phyloP scores from a whole-genome alignment of 768 basidiomycete species.

The Daedaleopsis nitida region DNA sequence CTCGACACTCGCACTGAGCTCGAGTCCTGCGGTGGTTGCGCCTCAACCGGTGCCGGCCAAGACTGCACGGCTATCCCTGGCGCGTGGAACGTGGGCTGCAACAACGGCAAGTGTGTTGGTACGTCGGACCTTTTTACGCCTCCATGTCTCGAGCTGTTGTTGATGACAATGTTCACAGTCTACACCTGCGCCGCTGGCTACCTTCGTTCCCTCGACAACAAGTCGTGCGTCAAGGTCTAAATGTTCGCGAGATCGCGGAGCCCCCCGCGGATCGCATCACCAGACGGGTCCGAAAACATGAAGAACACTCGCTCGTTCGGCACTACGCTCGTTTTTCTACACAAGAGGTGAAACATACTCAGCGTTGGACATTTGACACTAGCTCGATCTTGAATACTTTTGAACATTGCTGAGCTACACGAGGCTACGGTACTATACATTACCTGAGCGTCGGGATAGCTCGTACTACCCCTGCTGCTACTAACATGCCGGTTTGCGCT shows the following conservation, averaged over 20 bases:
- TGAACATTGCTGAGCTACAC: neutral
- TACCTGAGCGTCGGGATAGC: slow-evolving; percentile 13
- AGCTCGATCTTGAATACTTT: neutral
- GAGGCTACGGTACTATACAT: slow-evolving; percentile 10
- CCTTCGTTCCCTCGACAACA: slow-evolving; percentile 43
- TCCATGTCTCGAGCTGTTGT: neutral
- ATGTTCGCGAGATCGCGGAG: slow-evolving; percentile 1
- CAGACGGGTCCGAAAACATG: slow-evolving; percentile 2
- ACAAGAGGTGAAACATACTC: slow-evolving; percentile 3
- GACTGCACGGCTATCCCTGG: slow-evolving; percentile 72
- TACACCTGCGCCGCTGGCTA: slow-evolving; percentile 54
- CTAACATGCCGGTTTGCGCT: slow-evolving; percentile 12
- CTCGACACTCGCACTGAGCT: slow-evolving; percentile 65
- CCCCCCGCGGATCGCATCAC: neutral
- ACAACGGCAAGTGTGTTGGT: slow-evolving; percentile 55
- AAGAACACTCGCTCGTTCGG: slow-evolving; percentile 14
- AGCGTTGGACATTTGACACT: slow-evolving; percentile 5
- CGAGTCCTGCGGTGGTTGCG: slow-evolving; percentile 77
- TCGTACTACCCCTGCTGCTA: slow-evolving; percentile 6
- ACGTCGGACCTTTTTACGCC: slow-evolving; percentile 26
- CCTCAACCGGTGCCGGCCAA: slow-evolving; percentile 59
- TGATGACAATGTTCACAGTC: slow-evolving; percentile 36
- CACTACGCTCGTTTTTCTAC: slow-evolving; percentile 17
- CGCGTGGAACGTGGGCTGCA: slow-evolving; percentile 73
- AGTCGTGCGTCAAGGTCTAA: slow-evolving; percentile 44